A percentile compares a stretch with the other conserved stretches of the same genome.
phyloP scores from a whole-genome alignment of 1,284 basidiomycete species.

The Takashimella tepidaria region DNA sequence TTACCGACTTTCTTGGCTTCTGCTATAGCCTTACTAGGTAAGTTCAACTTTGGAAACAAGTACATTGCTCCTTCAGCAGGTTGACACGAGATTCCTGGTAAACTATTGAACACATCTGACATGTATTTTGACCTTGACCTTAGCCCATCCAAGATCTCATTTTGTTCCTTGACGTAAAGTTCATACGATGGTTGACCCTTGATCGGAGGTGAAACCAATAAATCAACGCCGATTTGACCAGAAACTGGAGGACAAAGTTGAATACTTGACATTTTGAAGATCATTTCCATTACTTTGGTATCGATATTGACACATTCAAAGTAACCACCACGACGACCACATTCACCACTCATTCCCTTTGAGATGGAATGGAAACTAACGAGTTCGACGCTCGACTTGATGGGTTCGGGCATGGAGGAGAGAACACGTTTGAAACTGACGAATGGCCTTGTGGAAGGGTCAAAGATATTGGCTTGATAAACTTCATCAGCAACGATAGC shows the following conservation, averaged over 20 bases:
- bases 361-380: slow-evolving; percentile 89
- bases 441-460: slow-evolving; percentile 59
- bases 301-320: slow-evolving; percentile 78
- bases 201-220: slow-evolving; percentile 73
- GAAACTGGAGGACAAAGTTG: slow-evolving; percentile 74
- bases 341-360: slow-evolving; percentile 86
- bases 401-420: slow-evolving; percentile 53
- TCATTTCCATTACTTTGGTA: slow-evolving; percentile 64
- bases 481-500: slow-evolving; percentile 88
- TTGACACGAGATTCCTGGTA: slow-evolving; percentile 76
- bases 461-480: slow-evolving; percentile 83
- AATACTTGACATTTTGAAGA: slow-evolving; percentile 88
- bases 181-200: slow-evolving; percentile 64
- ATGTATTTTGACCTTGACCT: slow-evolving; percentile 63
- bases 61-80: slow-evolving; percentile 75
- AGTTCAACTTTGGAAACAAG: slow-evolving; percentile 65
- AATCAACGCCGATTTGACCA: slow-evolving; percentile 76
- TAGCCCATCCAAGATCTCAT: slow-evolving; percentile 65
- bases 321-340: slow-evolving; percentile 86
- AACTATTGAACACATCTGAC: slow-evolving; percentile 62
- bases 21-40: slow-evolving; percentile 63
- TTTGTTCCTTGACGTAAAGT: slow-evolving; percentile 71
- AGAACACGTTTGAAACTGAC: slow-evolving; percentile 82
- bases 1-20: slow-evolving; percentile 64
- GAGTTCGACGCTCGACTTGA: slow-evolving; percentile 55